Conservation (phyloP, 1,284 basidiomycete genomes). For the Marasmius oreades region DNA sequence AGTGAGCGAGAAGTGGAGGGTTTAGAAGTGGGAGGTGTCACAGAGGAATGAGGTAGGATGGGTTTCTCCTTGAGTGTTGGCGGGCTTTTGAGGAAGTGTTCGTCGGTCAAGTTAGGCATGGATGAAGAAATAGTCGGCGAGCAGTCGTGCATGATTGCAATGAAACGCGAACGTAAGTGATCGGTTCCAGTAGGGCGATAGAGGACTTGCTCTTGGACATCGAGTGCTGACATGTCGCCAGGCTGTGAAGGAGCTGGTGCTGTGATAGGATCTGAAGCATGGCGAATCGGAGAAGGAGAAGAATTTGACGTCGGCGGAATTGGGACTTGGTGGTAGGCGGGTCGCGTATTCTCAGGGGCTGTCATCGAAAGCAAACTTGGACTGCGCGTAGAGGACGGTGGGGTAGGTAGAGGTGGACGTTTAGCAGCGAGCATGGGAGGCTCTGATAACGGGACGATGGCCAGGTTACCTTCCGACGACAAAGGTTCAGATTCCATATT, state of each 20-base stretch:
- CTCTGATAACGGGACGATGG: not conserved
- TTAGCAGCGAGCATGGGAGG: not conserved
- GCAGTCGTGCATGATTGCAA: slow-evolving; percentile 5
- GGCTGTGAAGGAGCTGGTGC: slow-evolving; percentile 7
- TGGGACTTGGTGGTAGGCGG: not conserved
- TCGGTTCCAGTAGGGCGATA: not conserved
- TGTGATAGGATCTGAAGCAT: slow-evolving; percentile 16
- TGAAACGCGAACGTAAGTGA: slow-evolving; percentile 8
- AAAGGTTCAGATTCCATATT: not conserved
- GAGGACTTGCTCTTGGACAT: not conserved
- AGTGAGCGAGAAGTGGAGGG: slow-evolving; percentile 5
- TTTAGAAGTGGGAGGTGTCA: not conserved
- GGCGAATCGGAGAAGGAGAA: slow-evolving; percentile 1
- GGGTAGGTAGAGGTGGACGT: not conserved
- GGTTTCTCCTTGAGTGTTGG: not conserved
- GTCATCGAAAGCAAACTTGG: slow-evolving; percentile 15
- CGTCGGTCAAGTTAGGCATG: slow-evolving; percentile 7
- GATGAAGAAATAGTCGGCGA: slow-evolving; percentile 9
- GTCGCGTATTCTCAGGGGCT: slow-evolving; percentile 6
- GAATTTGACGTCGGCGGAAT: slow-evolving; percentile 7
- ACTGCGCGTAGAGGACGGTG: slow-evolving; percentile 4
- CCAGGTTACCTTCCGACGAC: not conserved
- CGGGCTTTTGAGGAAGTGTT: not conserved
- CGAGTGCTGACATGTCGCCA: not conserved
- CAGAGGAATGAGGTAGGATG: not conserved